Evolutionary conservation across 1,284 basidiomycete genomes (phyloP), one percentile per base, ranked within the genome.

Genomic region (Anthracocystis setariae): DNA sequence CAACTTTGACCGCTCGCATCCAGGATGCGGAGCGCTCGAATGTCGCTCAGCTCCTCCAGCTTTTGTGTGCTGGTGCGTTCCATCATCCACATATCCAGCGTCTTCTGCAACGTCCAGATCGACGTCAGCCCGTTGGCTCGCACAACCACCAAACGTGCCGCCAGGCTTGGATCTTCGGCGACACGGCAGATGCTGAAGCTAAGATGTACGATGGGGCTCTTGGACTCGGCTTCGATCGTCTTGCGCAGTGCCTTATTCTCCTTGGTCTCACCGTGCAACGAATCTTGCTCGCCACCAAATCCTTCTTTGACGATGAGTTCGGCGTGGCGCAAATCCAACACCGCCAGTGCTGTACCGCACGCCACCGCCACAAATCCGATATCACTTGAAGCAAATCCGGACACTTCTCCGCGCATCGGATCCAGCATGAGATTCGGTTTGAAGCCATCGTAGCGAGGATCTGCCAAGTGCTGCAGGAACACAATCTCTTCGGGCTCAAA

Each of bases 241-340:
- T 70, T 73, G 24, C 62, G 56, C 2, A 48, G 43, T n/a, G 47
- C 49, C 29, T 44, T 67, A 17, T 52, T 52, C 0, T 73, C 65
- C n/a, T 45, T 17, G 20, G 51, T 46, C 3, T 57, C 51, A 24
- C 59, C 56, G 12, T 42, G 42, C 56, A 33, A 46, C 29, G 38
- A 8, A 23, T 52, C 56, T 17, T 29, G 33, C 18, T 61, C 47
- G 13, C 60, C 57, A 37, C 79, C 77, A 25, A 77, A 76, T 2
- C 79, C 79, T 24, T 80, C 78, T 20, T 72, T 68, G 20, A 80
- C 53, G 8, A 82, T 72, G 12, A 81, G 48, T 20, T 81, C 79
- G 10, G 73, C 66, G 20, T 51, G 57, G 23, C 73, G 76, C 27
- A 78, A 66, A 46, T 82, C 80, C 21, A 79, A 39, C 4, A 82